Evolutionary conservation across 352 stramenopile species (phyloP), one percentile per base, ranked within the genome.

Genomic region (Pythium guiyangense): DNA sequence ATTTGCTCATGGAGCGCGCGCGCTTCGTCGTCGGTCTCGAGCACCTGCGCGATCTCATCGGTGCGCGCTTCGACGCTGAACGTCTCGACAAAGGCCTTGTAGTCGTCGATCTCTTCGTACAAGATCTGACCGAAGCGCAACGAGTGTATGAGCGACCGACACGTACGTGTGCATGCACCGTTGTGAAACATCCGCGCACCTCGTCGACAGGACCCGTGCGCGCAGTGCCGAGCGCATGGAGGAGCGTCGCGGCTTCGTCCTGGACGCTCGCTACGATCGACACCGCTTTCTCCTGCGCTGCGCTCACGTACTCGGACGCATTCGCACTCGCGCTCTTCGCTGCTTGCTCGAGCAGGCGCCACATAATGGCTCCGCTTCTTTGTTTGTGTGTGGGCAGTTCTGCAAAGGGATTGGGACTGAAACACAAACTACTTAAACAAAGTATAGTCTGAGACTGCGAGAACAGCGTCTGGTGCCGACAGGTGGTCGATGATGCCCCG

Each of bases 21-120:
- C 11, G 92, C 75, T 40, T 83, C 71, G 12, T 70, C 67, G 48
- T 92, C 64, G 26, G 72, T 63, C 47, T 79, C 70, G 50, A 91
- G 51, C 3, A 81, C 74, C 63, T 79, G 52, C 11, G 73, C 70
- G 60, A 94, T 90, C 62, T 90, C 84, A 48, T 90, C 71, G n/a
- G 74, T 82, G 64, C 88, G 71, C 25, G 74, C 58, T 12, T 90
- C 80, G 39, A 83, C 67, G 40, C 73, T 71, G 61, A 92, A 94
- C 37, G 71, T 68, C 22, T 73, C 63, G 20, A 58, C 66, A 27
- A 94, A 94, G 12, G 66, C 69, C 57, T 87, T 77, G 58, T 80
- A 94, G 42, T 70, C 79, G 0, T 85, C 79, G 18, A 92, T 64
- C 50, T 92, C 84, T 49, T 92, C 84, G 56, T 88, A 92, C 59